Conservation (phyloP, 352 stramenopile genomes). For the Pythium rishiriense region DNA sequence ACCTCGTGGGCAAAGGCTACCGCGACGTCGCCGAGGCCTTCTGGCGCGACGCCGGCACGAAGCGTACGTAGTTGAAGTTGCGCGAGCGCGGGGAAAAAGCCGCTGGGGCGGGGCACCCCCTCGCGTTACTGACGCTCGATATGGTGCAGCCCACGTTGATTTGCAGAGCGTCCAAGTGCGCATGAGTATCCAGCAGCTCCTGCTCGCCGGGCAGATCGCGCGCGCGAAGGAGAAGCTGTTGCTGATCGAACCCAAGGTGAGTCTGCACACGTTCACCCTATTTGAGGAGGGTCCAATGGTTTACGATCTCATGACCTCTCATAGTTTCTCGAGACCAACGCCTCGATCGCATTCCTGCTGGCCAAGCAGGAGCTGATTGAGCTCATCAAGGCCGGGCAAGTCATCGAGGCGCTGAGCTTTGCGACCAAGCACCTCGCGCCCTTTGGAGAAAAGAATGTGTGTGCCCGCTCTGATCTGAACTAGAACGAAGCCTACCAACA, state of each 20-base stretch:
- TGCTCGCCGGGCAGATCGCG: conserved; percentile 64
- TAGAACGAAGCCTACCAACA: too few species aligned
- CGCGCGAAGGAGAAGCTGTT: conserved; percentile 55
- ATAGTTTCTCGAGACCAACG: conserved; percentile 62
- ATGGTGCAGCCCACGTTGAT: conserved; percentile 56
- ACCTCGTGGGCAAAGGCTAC: conserved; percentile 79
- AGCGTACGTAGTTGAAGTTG: conserved; percentile 53
- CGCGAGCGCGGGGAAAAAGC: conserved; percentile 1
- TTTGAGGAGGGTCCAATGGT: too few species aligned
- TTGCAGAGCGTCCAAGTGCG: conserved; percentile 72
- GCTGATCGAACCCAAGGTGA: conserved; percentile 50
- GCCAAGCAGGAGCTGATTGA: conserved; percentile 82
- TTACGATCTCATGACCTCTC: background rate
- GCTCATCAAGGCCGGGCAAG: conserved; percentile 67
- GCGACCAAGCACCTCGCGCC: conserved; percentile 70
- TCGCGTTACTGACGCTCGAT: conserved; percentile 16
- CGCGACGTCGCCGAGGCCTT: conserved; percentile 77
- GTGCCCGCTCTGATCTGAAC: conserved; percentile 18
- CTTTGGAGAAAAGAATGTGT: conserved; percentile 73
- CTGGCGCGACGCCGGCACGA: conserved; percentile 65
- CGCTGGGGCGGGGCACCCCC: background rate
- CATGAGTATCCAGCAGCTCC: conserved; percentile 67
- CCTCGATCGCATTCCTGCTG: conserved; percentile 69
- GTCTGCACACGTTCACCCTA: background rate
- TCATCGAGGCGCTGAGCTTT: conserved; percentile 69